These are phyloP conservation scores for Sporothrix brasiliensis DNA, from an alignment of 2,329 filamentous ascomycete genomes.

Conservation along the genomic window DNA sequence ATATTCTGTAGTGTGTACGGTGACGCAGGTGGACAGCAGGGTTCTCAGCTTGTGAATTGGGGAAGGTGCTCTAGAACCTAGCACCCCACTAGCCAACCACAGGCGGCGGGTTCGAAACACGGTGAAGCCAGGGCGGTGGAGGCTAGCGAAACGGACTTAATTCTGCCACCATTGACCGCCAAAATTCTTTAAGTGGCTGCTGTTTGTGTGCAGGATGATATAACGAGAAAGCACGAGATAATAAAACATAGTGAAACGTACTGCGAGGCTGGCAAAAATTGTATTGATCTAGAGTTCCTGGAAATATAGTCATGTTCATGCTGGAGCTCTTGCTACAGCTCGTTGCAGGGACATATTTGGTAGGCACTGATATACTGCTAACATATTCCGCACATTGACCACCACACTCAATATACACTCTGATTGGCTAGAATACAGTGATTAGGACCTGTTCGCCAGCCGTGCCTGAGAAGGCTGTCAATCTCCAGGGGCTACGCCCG, in stretches of 20 bases:
- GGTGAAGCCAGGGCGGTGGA: neutral
- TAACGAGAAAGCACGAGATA: too few species aligned
- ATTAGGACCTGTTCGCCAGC: neutral
- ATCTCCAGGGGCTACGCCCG: neutral
- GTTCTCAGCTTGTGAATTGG: neutral
- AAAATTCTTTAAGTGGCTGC: slow-evolving; percentile 1
- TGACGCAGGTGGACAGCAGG: slow-evolving; percentile 12
- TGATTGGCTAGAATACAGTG: neutral
- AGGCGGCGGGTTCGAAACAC: slow-evolving; percentile 17
- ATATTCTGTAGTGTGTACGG: neutral
- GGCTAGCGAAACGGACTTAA: too few species aligned
- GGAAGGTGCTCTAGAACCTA: neutral
- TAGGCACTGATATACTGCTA: neutral
- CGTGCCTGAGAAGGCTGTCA: slow-evolving; percentile 28
- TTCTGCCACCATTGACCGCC: slow-evolving; percentile 24
- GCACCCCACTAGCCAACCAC: slow-evolving; percentile 20
- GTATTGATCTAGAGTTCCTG: too few species aligned
- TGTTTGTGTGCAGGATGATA: too few species aligned
- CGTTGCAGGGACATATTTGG: neutral
- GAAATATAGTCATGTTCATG: too few species aligned
- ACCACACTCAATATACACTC: neutral
- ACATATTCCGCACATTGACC: neutral
- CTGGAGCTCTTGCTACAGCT: too few species aligned
- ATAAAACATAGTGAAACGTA: neutral
- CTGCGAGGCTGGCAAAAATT: neutral